These are phyloP conservation scores for Aspergillus novoparasiticus DNA, from an alignment of 2,329 filamentous ascomycete species.

Conservation along the genomic window DNA sequence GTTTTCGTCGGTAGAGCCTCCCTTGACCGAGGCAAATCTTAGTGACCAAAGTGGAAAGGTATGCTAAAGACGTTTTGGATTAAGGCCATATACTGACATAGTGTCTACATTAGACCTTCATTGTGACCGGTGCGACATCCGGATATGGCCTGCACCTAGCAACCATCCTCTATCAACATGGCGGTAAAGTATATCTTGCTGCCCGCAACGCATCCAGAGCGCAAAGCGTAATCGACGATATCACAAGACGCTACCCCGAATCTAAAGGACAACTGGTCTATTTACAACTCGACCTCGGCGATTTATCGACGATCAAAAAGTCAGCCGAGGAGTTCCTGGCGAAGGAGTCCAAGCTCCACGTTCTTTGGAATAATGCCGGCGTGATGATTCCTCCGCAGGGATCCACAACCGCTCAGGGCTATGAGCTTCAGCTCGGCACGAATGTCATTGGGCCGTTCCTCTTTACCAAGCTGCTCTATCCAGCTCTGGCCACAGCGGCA, in stretches of 20 bases:
- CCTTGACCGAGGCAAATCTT: conserved; percentile 3
- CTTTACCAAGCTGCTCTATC: conserved; percentile 25
- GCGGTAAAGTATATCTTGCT: conserved; percentile 3
- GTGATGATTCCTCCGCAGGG: conserved; percentile 41
- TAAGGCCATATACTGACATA: neutral
- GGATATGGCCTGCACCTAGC: conserved; percentile 4
- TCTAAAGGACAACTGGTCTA: neutral
- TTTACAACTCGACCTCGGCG: conserved; percentile 15
- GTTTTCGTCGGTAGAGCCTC: neutral
- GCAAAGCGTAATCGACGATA: neutral
- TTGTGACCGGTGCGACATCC: conserved; percentile 2
- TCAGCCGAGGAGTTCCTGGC: conserved; percentile 40
- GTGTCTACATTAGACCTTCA: neutral
- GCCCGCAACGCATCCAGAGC: neutral
- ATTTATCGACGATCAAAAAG: conserved; percentile 43
- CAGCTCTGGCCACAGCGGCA: conserved; percentile 35
- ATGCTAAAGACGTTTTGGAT: neutral
- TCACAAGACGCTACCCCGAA: neutral
- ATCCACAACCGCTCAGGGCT: conserved; percentile 34
- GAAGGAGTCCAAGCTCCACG: conserved; percentile 41
- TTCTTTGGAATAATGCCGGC: conserved; percentile 41
- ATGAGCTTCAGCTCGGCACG: conserved; percentile 42
- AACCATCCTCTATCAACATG: conserved; percentile 2
- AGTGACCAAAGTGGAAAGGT: conserved; percentile 6
- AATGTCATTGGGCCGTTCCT: conserved; percentile 40